phyloP scores from a whole-genome alignment of 2,329 filamentous ascomycete genomes.

The Botrytis elliptica region DNA sequence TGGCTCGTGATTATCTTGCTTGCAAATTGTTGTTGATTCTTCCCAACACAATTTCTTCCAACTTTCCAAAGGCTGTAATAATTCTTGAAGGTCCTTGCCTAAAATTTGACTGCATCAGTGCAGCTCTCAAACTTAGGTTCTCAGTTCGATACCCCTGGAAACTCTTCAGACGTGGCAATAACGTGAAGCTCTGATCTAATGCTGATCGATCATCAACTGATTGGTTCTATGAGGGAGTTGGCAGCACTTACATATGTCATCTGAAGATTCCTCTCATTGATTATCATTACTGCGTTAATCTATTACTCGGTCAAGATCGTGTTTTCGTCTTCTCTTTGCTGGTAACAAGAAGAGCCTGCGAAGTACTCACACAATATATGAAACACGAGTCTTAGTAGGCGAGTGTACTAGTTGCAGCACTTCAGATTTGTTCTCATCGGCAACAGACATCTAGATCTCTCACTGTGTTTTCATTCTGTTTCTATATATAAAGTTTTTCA shows the following conservation, averaged over 20 bases:
- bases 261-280: background rate
- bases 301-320: background rate
- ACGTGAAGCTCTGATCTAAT: background rate
- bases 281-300: background rate
- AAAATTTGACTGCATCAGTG: background rate
- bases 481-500: background rate
- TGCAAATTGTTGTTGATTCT: background rate
- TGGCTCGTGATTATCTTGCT: background rate
- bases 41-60: background rate
- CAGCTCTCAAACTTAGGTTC: background rate
- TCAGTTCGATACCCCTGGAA: background rate
- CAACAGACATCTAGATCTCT: background rate
- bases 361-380: background rate
- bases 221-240: background rate
- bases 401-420: background rate
- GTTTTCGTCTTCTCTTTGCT: background rate
- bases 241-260: background rate
- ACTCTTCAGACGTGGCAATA: background rate
- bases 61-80: background rate
- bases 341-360: background rate
- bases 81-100: background rate
- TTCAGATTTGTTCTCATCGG: background rate
- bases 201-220: background rate
- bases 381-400: constrained; percentile 8
- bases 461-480: background rate